Evolutionary conservation across 192 early-diverging fungal genomes (phyloP).

Genomic region (Kappamyces sp.): DNA sequence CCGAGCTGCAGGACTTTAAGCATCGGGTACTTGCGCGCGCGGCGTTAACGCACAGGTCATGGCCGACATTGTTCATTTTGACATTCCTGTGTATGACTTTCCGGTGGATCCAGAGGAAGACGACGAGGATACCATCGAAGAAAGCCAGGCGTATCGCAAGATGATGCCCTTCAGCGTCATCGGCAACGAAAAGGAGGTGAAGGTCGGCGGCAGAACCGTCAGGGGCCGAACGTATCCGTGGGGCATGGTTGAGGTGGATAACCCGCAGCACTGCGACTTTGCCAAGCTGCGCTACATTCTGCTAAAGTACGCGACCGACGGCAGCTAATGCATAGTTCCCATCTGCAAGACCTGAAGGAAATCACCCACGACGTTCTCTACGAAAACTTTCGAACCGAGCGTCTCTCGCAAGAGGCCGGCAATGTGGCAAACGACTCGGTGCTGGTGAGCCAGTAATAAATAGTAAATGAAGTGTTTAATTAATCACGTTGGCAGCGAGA

Average conservation of each 20-base stretch:
- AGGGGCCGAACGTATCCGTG: conserved; percentile 63
- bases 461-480: not conserved
- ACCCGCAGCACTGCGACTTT: conserved; percentile 58
- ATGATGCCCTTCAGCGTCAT: conserved; percentile 56
- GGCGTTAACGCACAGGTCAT: conserved; percentile 53
- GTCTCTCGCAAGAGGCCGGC: conserved; percentile 34
- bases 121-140: conserved; percentile 97
- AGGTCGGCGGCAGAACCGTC: conserved; percentile 45
- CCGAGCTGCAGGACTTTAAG: conserved; percentile 90
- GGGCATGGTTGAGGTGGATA: conserved; percentile 58
- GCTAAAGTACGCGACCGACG: conserved; percentile 18
- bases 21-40: conserved; percentile 48
- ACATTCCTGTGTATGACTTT: conserved; percentile 98
- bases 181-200: conserved; percentile 57
- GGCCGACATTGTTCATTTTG: conserved; percentile 93
- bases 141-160: conserved; percentile 76
- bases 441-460: not conserved
- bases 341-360: conserved; percentile 64
- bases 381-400: conserved; percentile 56
- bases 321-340: conserved; percentile 60
- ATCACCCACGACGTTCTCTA: conserved; percentile 61
- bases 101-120: conserved; percentile 94
- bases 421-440: not conserved
- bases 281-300: conserved; percentile 58
- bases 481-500: not conserved